A percentile compares a stretch with the other conserved stretches of the same genome.
These are phyloP conservation scores for Aspergillus fumigatus DNA, from an alignment of 2,329 filamentous ascomycete species.

Conservation along the genomic window DNA sequence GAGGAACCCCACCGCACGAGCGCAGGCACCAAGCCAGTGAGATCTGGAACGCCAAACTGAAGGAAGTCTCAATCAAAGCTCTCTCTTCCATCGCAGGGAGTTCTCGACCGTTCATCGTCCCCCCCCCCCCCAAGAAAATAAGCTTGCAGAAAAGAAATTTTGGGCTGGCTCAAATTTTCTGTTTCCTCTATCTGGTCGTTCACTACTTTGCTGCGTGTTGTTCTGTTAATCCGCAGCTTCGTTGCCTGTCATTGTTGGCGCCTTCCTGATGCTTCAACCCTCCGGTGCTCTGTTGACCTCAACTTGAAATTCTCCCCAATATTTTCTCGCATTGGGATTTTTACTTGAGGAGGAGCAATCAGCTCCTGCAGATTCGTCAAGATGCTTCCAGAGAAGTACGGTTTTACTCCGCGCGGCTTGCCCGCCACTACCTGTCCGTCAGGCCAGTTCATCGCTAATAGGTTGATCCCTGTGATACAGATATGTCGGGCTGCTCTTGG, in stretches of 20 bases:
- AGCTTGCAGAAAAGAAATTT: background rate
- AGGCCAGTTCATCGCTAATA: constrained; percentile 18
- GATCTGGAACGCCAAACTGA: background rate
- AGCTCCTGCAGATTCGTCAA: constrained; percentile 30
- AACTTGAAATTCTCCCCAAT: constrained; percentile 1
- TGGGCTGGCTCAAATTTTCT: background rate
- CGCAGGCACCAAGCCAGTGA: constrained; percentile 15
- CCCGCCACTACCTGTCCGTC: constrained; percentile 1
- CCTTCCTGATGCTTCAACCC: background rate
- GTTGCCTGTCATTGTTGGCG: constrained; percentile 2
- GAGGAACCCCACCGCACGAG: constrained; percentile 22
- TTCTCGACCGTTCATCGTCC: constrained; percentile 2
- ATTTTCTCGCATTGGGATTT: constrained; percentile 30
- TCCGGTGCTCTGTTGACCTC: background rate
- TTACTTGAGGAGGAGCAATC: constrained; percentile 31
- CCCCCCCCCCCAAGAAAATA: no score
- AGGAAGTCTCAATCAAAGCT: background rate
- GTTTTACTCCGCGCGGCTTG: background rate
- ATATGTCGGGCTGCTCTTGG: constrained; percentile 45
- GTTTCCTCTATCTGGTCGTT: background rate
- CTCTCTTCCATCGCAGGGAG: constrained; percentile 7
- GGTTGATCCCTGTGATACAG: constrained; percentile 23
- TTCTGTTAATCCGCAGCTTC: constrained; percentile 9
- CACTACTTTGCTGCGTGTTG: constrained; percentile 10
- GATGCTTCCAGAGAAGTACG: constrained; percentile 44